phyloP scores from a whole-genome alignment of 169 alveolate species.

The Eimeria tenella region DNA sequence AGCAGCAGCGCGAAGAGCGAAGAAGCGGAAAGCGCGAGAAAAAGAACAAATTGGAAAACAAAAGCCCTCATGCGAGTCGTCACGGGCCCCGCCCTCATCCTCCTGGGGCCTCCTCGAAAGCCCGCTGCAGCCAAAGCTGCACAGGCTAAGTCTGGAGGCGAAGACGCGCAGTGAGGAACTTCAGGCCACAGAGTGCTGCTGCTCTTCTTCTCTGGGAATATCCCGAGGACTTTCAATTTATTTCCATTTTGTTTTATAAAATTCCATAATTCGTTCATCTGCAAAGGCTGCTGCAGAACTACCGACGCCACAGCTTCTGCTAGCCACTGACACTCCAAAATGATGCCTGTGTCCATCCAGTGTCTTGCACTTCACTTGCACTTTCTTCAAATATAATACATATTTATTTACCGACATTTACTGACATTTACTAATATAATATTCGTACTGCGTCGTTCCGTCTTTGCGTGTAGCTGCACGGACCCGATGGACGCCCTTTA shows the following conservation, averaged over 20 bases:
- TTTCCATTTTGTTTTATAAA: neutral
- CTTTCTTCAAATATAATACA: no score
- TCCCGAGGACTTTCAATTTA: neutral
- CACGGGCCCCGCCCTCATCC: slow-evolving; percentile 64
- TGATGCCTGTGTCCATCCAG: neutral
- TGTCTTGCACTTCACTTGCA: neutral
- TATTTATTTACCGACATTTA: no score
- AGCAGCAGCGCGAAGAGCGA: neutral
- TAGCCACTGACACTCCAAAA: no score
- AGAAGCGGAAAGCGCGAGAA: neutral
- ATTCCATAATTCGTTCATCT: neutral
- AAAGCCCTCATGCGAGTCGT: slow-evolving; percentile 44
- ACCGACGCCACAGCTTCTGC: no score
- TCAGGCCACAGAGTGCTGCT: neutral
- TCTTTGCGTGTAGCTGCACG: slow-evolving; percentile 8
- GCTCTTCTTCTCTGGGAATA: neutral
- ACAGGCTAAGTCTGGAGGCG: neutral
- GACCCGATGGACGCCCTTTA: slow-evolving; percentile 53
- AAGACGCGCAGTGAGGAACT: neutral
- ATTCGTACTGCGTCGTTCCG: neutral
- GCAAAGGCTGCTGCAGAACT: no score
- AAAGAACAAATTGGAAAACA: slow-evolving; percentile 10
- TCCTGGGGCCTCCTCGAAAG: slow-evolving; percentile 76
- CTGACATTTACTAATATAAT: neutral
- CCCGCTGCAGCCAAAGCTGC: neutral